Base-by-base conservation (phyloP, 2,329 filamentous ascomycete genomes). In the Plectosphaerella sp. region DNA sequence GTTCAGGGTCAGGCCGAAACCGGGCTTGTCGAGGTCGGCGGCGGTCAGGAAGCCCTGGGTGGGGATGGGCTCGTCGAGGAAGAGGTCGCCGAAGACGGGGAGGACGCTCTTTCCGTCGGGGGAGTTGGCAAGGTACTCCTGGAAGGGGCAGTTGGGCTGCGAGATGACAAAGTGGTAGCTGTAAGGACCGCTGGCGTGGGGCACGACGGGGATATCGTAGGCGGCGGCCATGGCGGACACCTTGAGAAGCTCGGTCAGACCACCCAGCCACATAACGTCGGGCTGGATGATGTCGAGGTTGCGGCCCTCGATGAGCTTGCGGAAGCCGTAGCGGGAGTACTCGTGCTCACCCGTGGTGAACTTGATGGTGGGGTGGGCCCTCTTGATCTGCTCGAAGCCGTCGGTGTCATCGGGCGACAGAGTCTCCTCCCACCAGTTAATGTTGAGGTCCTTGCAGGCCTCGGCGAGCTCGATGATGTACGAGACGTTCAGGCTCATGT, bases 371-470 rank as follows among this genome's bases (percentile, higher is more conserved):
- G 92, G 92, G 66, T 96, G 91, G 1, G 92, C 92, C 48, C 87
- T 84, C 79, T 97, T 97, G 73, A 97, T 85, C 67, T 91, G 84
- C 58, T 84, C 88, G 63, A 95, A 95, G 52, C 92, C 92, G 62
- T 96, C 92, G 47, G 88, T 90, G 74, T 97, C 92, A 69, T 97
- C 92, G 11, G 92, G 92, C 28, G 86, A 88, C 57, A 97, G 75
- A 58, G 91, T 95, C 75, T 97, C 92, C 74, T 97, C 92, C 91
- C 91, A 96, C 92, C 92, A 97, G 75, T 96, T 91, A 67, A 97
- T 92, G 69, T 93, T 82, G 59, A 96, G 80, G 60, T 91, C 85
- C 61, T 89, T 82, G 66, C 87, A 91, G 49, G 86, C 87, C 72
- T 92, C 89, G 55, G 89, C 92, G 22, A 97, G 79, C 70, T 96